Evolutionary conservation across 2,329 filamentous ascomycete genomes (phyloP).

Genomic region (Aspergillus flavus): DNA sequence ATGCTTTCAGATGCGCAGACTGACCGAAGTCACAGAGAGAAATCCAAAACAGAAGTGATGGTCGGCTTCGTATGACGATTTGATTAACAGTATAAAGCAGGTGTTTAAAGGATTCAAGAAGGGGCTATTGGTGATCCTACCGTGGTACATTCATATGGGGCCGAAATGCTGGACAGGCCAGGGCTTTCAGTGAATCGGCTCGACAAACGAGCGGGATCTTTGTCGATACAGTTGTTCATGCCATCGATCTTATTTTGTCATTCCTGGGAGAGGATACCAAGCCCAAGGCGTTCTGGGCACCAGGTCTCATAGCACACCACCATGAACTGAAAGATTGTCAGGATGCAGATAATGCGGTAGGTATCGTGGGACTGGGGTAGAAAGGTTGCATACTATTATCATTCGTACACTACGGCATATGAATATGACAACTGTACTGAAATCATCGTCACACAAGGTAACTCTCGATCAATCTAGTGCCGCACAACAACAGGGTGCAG

Average conservation of each 20-base stretch:
- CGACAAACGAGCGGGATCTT: constrained; percentile 65
- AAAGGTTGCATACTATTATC: constrained; percentile 37
- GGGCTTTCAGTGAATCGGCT: constrained; percentile 65
- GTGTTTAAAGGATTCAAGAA: constrained; percentile 52
- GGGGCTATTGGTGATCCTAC: constrained; percentile 56
- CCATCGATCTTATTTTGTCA: constrained; percentile 58
- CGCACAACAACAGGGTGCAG: constrained; percentile 33
- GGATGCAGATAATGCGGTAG: constrained; percentile 41
- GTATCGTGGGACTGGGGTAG: constrained; percentile 39
- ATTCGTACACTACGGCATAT: constrained; percentile 39
- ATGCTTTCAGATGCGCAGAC: too few relatives aligned
- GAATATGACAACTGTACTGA: constrained; percentile 40
- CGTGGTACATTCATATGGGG: constrained; percentile 62
- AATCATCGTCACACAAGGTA: constrained; percentile 29
- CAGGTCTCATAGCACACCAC: constrained; percentile 29
- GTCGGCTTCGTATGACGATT: constrained; percentile 63
- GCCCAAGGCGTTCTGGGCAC: constrained; percentile 32
- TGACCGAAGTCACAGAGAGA: too few relatives aligned
- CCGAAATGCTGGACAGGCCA: constrained; percentile 61
- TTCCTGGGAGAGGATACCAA: constrained; percentile 28
- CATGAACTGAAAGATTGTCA: constrained; percentile 34
- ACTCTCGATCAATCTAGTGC: constrained; percentile 24
- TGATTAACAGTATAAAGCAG: constrained; percentile 61
- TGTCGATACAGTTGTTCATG: constrained; percentile 66
- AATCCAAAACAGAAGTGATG: constrained; percentile 53